Conservation (phyloP, 345 rosid genomes). For the Linum usitatissimum region DNA sequence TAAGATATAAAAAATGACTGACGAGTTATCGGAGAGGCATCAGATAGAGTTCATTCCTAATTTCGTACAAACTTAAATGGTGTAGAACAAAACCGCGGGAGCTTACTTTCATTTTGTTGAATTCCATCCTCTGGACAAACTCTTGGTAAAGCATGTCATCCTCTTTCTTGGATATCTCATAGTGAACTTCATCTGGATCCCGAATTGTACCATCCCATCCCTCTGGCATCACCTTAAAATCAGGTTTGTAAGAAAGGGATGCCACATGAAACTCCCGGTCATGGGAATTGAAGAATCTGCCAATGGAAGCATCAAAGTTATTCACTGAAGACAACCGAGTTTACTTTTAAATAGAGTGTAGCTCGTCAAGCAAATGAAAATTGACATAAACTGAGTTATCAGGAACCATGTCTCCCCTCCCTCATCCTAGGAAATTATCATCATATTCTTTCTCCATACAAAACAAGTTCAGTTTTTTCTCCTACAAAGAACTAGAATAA, state of each 20-base stretch:
- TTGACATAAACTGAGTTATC: no score
- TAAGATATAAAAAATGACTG: no score
- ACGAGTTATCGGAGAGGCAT: no score
- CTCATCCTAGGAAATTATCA: no score
- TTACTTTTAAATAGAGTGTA: not conserved
- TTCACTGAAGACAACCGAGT: not conserved
- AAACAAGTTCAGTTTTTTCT: no score
- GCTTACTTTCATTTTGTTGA: constrained; percentile 86
- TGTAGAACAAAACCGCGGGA: not conserved
- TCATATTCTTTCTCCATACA: no score
- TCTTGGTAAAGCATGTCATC: constrained; percentile 86
- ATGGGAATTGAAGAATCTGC: constrained; percentile 73
- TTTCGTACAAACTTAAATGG: not conserved
- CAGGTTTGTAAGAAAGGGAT: constrained; percentile 82
- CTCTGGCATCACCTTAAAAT: constrained; percentile 96
- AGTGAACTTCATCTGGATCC: constrained; percentile 89
- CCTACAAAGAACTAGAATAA: no score
- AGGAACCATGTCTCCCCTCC: no score
- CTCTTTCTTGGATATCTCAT: constrained; percentile 95
- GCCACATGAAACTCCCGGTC: constrained; percentile 97
- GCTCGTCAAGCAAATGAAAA: no score
- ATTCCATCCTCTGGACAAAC: constrained; percentile 66
- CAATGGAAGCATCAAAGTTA: constrained; percentile 4
- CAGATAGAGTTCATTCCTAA: no score
- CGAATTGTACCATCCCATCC: constrained; percentile 95